Evolutionary conservation across 257 asterid genomes (phyloP), one percentile per base, ranked within the genome.

Genomic region (Mentha longifolia): DNA sequence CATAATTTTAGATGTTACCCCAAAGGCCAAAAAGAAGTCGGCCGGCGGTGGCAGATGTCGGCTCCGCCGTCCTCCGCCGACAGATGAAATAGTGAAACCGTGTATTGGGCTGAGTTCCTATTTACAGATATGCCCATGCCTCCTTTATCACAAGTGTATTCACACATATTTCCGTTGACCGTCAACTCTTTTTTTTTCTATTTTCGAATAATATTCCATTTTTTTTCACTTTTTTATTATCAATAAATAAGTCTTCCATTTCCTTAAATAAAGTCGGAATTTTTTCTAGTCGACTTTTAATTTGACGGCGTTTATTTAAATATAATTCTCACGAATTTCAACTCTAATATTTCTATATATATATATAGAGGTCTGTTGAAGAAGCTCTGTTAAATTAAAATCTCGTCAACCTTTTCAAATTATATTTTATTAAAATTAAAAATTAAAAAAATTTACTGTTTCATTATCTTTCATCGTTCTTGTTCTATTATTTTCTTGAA

Each of bases 21-120:
- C 11, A 11, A 72, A 31, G 10, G 6, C 3, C 6, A 51, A 73
- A 49, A 51, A n/a, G 0, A 14, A 50, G 50, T 10, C 30, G 49
- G 78, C 41, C 56, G 77, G 71, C 6, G 49, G 67, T 45, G 77
- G 46, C 16, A 7, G 37, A 54, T 65, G 83, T 79, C 78, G 83
- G 80, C 78, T 71, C 75, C 79, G 72, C 77, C 83, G 51, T 25
- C 47, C 80, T 3, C 76, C 76, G 72, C 83, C 83, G 78, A 79
- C 84, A 66, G 6, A 70, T n/a, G 4, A 39, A 41, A 71, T 35
- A 35, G 4, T 2, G 62, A 49, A 63, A 76, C 13, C 74, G 81
- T 41, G 81, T 75, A n/a, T 71, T 16, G 74, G 45, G 56, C 58
- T 28, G 30, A 14, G 28, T 19, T 56, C 68, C 61, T 43, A 50